A percentile compares a stretch with the other conserved stretches of the same genome.
These are phyloP conservation scores for Penicillium polonicum DNA, from an alignment of 2,329 filamentous ascomycete species.

Conservation along the genomic window DNA sequence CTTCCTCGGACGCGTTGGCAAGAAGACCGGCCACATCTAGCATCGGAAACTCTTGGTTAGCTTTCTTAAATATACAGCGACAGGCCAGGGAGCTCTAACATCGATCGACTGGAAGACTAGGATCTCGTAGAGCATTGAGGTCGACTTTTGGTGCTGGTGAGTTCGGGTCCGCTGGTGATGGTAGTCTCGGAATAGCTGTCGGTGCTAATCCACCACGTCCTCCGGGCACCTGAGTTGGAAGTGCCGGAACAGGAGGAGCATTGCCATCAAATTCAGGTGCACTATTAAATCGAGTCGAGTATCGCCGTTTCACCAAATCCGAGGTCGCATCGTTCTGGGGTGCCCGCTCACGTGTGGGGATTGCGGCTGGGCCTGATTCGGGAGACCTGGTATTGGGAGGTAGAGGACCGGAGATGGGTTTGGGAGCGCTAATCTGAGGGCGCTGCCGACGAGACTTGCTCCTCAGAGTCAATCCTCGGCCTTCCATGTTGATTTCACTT, in stretches of 20 bases:
- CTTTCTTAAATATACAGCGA: background rate
- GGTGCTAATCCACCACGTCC: constrained; percentile 55
- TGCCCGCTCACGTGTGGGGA: constrained; percentile 41
- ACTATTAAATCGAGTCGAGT: constrained; percentile 88
- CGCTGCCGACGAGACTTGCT: constrained; percentile 56
- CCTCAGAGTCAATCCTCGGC: constrained; percentile 60
- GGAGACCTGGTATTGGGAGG: constrained; percentile 39
- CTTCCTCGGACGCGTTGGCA: constrained; percentile 80
- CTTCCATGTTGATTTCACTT: constrained; percentile 46
- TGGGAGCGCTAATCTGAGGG: constrained; percentile 60
- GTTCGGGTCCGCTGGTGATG: constrained; percentile 53
- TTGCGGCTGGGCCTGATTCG: constrained; percentile 32
- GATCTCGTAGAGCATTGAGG: constrained; percentile 73
- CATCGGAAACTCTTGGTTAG: constrained; percentile 14
- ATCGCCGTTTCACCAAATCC: constrained; percentile 89
- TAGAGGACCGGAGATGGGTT: constrained; percentile 52
- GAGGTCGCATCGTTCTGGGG: constrained; percentile 56
- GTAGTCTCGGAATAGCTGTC: constrained; percentile 44
- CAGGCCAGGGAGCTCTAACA: constrained; percentile 52
- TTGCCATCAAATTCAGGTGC: constrained; percentile 66
- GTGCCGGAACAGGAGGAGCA: constrained; percentile 68
- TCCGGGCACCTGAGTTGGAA: constrained; percentile 56
- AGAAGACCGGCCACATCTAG: constrained; percentile 61
- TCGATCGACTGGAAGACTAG: constrained; percentile 74
- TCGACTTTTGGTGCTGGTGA: constrained; percentile 66